Conservation (phyloP, 352 stramenopile genomes). For the Globisporangium paddicum region DNA sequence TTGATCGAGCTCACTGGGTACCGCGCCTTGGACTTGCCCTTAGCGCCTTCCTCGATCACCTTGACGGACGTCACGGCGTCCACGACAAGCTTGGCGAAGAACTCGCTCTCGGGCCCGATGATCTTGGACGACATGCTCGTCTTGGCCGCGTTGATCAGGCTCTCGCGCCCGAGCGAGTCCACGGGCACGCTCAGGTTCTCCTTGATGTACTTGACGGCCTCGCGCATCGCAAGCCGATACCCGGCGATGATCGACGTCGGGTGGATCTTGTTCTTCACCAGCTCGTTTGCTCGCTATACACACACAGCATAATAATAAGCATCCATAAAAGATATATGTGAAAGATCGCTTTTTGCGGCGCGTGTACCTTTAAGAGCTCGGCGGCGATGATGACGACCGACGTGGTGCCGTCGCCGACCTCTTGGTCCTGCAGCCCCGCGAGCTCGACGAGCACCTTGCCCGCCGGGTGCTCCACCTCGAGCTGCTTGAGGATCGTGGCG, state of each 20-base stretch:
- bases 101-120: slow-evolving; percentile 95
- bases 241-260: slow-evolving; percentile 98
- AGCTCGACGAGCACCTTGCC: slow-evolving; percentile 98
- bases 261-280: slow-evolving; percentile 99
- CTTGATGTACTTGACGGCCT: slow-evolving; percentile 99
- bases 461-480: slow-evolving; percentile 99
- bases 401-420: slow-evolving; percentile 99
- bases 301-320: not conserved
- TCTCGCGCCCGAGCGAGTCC: slow-evolving; percentile 90
- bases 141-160: slow-evolving; percentile 96
- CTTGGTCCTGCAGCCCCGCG: slow-evolving; percentile 97
- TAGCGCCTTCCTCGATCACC: slow-evolving; percentile 83
- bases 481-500: slow-evolving; percentile 99
- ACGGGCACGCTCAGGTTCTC: slow-evolving; percentile 96
- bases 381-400: slow-evolving; percentile 99
- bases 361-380: slow-evolving; percentile 93
- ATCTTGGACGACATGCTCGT: slow-evolving; percentile 99
- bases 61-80: slow-evolving; percentile 96
- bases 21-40: slow-evolving; percentile 79
- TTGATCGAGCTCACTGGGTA: slow-evolving; percentile 99
- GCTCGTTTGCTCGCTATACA: slow-evolving; percentile 91
- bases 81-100: slow-evolving; percentile 98
- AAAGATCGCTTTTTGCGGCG: too few relatives aligned
- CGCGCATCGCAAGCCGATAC: slow-evolving; percentile 98
- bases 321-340: too few relatives aligned